Conservation (phyloP, 164 flowering plant genomes). For the Tetrastigma voinierianum region DNA sequence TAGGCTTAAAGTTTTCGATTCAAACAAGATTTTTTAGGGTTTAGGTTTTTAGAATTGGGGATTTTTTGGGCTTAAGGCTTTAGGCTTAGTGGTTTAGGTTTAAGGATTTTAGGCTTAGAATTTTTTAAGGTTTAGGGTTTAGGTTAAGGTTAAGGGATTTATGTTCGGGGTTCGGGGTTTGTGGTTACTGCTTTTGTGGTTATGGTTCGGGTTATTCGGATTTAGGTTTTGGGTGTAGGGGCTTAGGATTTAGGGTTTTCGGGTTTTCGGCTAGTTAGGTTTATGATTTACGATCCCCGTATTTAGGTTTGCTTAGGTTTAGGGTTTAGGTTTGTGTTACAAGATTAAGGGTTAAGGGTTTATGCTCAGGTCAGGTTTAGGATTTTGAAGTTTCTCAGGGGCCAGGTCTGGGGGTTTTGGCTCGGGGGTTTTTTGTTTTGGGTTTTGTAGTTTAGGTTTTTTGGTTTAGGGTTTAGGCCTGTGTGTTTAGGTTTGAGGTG, state of each 20-base stretch:
- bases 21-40: too few relatives aligned
- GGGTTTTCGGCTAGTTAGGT: slow-evolving; percentile 10
- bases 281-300: too few relatives aligned
- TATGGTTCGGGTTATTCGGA: slow-evolving; percentile 7
- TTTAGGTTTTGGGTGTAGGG: slow-evolving; percentile 16
- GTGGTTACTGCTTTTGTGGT: slow-evolving; percentile 12
- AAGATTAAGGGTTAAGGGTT: slow-evolving; percentile 10
- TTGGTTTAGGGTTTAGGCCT: slow-evolving; percentile 12
- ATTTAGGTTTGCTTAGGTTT: too few relatives aligned
- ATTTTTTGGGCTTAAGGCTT: slow-evolving; percentile 16
- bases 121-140: too few relatives aligned
- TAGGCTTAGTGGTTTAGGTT: slow-evolving; percentile 14
- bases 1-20: not conserved
- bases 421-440: slow-evolving; percentile 9
- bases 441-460: slow-evolving; percentile 11
- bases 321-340: slow-evolving; percentile 10
- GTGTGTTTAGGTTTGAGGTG: slow-evolving; percentile 11
- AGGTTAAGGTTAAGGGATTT: slow-evolving; percentile 14
- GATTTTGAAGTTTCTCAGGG: too few relatives aligned
- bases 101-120: slow-evolving; percentile 8
- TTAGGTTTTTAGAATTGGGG: slow-evolving; percentile 11
- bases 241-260: slow-evolving; percentile 18
- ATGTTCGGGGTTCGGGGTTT: slow-evolving; percentile 13
- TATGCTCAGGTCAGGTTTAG: slow-evolving; percentile 7
- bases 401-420: slow-evolving; percentile 4